A percentile compares a stretch with the other conserved stretches of the same genome.
Conservation (phyloP, 208 protist genomes). For the Novymonas esmeraldas region DNA sequence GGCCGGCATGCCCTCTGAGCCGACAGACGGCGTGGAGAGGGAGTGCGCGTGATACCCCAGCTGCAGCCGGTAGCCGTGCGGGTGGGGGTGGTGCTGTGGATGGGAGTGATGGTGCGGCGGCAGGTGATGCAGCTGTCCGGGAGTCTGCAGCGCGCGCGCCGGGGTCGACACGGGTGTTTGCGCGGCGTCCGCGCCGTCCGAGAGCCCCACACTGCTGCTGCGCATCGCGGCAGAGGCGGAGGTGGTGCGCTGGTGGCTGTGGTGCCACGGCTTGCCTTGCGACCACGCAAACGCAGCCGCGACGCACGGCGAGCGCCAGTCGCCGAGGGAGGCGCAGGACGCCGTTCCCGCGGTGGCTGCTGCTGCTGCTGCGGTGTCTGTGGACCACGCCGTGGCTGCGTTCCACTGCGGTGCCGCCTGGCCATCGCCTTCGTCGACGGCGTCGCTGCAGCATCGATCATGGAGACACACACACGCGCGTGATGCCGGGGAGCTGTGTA, state of each 20-base stretch:
- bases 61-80: too few species aligned
- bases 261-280: neutral
- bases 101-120: neutral
- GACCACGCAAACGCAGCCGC: neutral
- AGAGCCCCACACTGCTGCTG: conserved; percentile 9
- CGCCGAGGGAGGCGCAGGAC: neutral
- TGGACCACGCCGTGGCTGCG: too few species aligned
- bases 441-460: too few species aligned
- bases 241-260: neutral
- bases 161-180: conserved; percentile 3
- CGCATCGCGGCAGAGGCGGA: neutral
- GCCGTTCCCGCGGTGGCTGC: neutral
- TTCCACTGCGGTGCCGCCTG: too few species aligned
- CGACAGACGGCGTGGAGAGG: neutral
- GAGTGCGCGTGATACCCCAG: neutral
- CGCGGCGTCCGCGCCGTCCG: conserved; percentile 1
- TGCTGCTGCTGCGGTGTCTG: neutral
- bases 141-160: conserved; percentile 4
- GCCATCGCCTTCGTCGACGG: too few species aligned
- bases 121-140: neutral
- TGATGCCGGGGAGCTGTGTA: too few species aligned
- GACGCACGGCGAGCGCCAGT: conserved; percentile 6
- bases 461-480: too few species aligned
- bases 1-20: neutral
- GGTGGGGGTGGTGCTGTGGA: neutral